A percentile compares a stretch with the other conserved stretches of the same genome.
Conservation (phyloP, 2,329 filamentous ascomycete genomes). For the Podosphaera fusca region DNA sequence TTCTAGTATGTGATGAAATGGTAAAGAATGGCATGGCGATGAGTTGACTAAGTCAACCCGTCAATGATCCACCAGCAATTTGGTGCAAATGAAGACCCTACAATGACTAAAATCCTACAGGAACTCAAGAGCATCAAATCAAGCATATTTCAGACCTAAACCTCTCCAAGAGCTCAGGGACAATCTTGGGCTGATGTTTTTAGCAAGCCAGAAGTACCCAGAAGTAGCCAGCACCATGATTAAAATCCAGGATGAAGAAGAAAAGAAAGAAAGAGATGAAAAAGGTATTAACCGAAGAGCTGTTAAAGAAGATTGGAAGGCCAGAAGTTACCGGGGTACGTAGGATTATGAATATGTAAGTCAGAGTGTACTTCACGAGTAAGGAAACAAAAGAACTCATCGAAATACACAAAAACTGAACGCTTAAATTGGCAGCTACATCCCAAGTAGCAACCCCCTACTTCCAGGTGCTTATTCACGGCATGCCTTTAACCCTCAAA, state of each 20-base stretch:
- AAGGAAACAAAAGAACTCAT: neutral
- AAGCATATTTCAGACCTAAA: neutral
- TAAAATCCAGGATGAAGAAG: neutral
- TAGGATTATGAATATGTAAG: neutral
- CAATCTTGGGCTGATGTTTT: neutral
- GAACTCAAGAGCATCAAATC: neutral
- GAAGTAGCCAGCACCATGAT: neutral
- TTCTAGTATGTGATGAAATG: too few species aligned
- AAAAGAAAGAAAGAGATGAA: neutral
- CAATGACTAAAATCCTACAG: neutral
- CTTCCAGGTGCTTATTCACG: neutral
- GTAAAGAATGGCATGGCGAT: too few species aligned
- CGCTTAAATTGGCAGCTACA: neutral
- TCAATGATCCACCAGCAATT: too few species aligned
- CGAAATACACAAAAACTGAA: neutral
- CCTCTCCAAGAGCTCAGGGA: too few species aligned
- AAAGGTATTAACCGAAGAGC: neutral
- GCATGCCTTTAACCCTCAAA: too few species aligned
- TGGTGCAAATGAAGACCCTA: neutral
- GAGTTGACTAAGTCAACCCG: too few species aligned
- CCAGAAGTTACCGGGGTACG: neutral
- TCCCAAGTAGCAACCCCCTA: neutral
- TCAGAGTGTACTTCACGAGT: neutral
- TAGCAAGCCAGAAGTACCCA: neutral
- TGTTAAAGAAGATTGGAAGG: neutral